Percentiles rank a stretch among this genome's conserved stretches.
These are phyloP conservation scores for Brettanomyces custersianus DNA, from an alignment of 805 yeast species.

Conservation along the genomic window DNA sequence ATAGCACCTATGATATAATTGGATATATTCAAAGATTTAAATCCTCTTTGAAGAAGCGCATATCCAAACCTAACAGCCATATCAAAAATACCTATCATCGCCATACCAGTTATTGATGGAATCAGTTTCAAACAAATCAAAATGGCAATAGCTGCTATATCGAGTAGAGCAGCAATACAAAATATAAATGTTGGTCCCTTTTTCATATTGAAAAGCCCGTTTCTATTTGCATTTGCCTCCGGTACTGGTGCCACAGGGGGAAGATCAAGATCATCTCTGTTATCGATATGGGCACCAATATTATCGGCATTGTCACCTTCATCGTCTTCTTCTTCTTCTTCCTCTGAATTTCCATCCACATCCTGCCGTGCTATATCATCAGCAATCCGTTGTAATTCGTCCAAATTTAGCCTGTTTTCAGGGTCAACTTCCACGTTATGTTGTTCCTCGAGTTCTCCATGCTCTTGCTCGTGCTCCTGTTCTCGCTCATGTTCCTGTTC, in stretches of 20 bases:
- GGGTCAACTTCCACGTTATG: too few species aligned
- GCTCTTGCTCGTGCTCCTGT: too few species aligned
- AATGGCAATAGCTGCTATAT: slow-evolving; percentile 13
- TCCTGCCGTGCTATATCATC: too few species aligned
- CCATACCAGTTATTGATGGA: slow-evolving; percentile 19
- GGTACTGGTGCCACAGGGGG: not conserved
- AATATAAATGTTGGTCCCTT: slow-evolving; percentile 10
- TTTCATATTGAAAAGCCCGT: slow-evolving; percentile 3
- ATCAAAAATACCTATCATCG: slow-evolving; percentile 10
- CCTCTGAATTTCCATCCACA: not conserved
- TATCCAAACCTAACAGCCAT: slow-evolving; percentile 1
- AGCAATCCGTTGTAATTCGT: not conserved
- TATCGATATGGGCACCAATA: not conserved
- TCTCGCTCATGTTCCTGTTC: too few species aligned
- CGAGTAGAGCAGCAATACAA: slow-evolving; percentile 15
- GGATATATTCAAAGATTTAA: not conserved
- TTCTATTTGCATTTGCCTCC: not conserved
- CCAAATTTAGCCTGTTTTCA: too few species aligned
- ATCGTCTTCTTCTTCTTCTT: not conserved
- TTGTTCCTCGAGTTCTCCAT: too few species aligned
- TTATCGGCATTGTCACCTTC: slow-evolving; percentile 5
- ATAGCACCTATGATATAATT: not conserved
- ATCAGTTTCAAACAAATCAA: slow-evolving; percentile 16
- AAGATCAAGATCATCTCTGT: not conserved
- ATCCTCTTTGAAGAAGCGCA: not conserved